Base-by-base conservation (phyloP, 768 basidiomycete species). In the Tulasnella sp. region DNA sequence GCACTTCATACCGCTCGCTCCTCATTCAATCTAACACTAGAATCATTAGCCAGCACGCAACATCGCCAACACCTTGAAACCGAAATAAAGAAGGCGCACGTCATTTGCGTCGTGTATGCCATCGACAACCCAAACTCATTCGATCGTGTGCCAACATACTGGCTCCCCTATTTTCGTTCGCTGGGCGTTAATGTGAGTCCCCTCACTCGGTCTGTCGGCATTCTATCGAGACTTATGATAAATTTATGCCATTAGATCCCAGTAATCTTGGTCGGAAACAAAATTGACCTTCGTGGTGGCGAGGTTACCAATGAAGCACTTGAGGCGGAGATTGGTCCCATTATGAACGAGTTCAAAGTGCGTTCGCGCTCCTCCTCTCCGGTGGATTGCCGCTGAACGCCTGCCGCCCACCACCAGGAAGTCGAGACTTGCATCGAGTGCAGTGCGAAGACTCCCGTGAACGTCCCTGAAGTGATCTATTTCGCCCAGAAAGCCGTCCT, bases 311-410 rank as follows among this genome's bases (percentile, higher is more conserved):
- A 98, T 83, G 92, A 97, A 84, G 95, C 93, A 2, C 86, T 99
- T 80, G 96, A 97, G 85, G 95, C 93, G 81, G 97, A 99, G 85
- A 97, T 99, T 81, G 85, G 94, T 78, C 97, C 97, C 40, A 96
- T 99, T 78, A 99, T 99, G 97, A 92, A 93, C 82, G 97, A 99
- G 85, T 99, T 97, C 91, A 99, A 99, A 90, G 96, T 92, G 83
- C 38, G 14, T 36, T 24, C 24, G 4, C 10, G 19, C 36, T 56
- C 21, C 38, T 5, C 1, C 42, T 52, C 21, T 62, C 68, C 0
- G 19, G 34, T 9, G 10, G 38, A 42, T 14, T 2, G 19, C 21
- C 14, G 44, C 72, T 74, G 72, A 74, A 14, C 72, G n/a, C 10
- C 19, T 3, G 34, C 27, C 16, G n/a, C 4, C 27, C 34, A 12